A percentile compares a stretch with the other conserved stretches of the same genome.
Evolutionary conservation across 768 basidiomycete genomes (phyloP).

Genomic region (Infundibulicybe gibba): DNA sequence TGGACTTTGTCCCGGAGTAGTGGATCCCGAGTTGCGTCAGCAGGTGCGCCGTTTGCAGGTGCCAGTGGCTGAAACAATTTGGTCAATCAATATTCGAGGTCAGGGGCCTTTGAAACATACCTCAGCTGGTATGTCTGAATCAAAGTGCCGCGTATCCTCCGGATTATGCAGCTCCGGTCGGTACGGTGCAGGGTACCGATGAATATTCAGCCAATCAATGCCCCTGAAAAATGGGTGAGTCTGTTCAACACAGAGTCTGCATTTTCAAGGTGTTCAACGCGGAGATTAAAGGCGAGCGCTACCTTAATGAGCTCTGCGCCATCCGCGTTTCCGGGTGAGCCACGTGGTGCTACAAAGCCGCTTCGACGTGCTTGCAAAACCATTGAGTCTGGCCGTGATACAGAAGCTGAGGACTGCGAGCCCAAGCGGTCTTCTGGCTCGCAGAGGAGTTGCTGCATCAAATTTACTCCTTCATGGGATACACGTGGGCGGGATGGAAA

Average conservation of each 20-base stretch:
- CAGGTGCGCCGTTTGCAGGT: conserved; percentile 81
- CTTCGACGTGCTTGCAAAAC: conserved; percentile 73
- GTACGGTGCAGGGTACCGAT: conserved; percentile 83
- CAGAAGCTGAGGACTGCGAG: conserved; percentile 63
- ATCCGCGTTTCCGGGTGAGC: conserved; percentile 56
- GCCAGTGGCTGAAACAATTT: conserved; percentile 71
- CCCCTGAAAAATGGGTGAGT: conserved; percentile 88
- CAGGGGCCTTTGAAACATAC: conserved; percentile 37
- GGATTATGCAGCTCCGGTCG: conserved; percentile 77
- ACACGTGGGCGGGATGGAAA: conserved; percentile 83
- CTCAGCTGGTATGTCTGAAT: conserved; percentile 90
- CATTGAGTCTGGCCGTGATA: conserved; percentile 74
- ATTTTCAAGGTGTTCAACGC: conserved; percentile 3
- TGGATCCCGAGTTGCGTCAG: conserved; percentile 86
- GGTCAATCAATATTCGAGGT: conserved; percentile 7
- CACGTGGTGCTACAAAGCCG: conserved; percentile 53
- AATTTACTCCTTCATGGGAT: conserved; percentile 81
- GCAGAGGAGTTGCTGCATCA: conserved; percentile 88
- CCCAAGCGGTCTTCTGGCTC: conserved; percentile 95
- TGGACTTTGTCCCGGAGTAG: conserved; percentile 82
- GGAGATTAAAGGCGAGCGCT: conserved; percentile 10
- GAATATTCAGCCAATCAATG: conserved; percentile 87
- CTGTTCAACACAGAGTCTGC: conserved; percentile 31
- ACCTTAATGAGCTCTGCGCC: conserved; percentile 93
- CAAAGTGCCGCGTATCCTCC: conserved; percentile 93